Evolutionary conservation across 2,329 filamentous ascomycete genomes (phyloP).

Genomic region (Fulvia fulva): DNA sequence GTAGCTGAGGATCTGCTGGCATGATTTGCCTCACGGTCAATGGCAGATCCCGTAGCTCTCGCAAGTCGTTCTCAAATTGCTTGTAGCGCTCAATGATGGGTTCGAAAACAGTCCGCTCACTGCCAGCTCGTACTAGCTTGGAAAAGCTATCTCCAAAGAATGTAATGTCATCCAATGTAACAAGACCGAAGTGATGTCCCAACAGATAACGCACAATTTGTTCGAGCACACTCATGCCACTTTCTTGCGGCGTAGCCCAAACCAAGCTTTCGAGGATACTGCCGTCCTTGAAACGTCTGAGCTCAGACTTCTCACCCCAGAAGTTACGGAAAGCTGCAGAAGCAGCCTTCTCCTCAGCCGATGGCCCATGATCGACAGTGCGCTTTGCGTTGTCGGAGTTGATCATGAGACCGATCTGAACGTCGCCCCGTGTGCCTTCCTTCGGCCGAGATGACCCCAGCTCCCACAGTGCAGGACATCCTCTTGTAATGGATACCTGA

Average conservation of each 20-base stretch:
- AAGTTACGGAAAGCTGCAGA: slow-evolving; percentile 80
- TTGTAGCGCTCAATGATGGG: slow-evolving; percentile 66
- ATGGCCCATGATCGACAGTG: slow-evolving; percentile 80
- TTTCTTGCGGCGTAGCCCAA: slow-evolving; percentile 62
- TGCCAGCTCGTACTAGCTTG: slow-evolving; percentile 39
- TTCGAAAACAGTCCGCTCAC: slow-evolving; percentile 57
- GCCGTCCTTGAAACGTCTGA: slow-evolving; percentile 91
- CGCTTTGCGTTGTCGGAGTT: slow-evolving; percentile 69
- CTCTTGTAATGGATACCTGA: slow-evolving; percentile 52
- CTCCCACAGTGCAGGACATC: slow-evolving; percentile 32
- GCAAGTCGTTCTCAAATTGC: slow-evolving; percentile 70
- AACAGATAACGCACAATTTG: slow-evolving; percentile 75
- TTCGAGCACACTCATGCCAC: slow-evolving; percentile 62
- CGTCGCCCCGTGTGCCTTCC: slow-evolving; percentile 29
- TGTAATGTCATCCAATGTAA: slow-evolving; percentile 44
- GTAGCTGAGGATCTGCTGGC: slow-evolving; percentile 66
- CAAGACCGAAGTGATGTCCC: slow-evolving; percentile 61
- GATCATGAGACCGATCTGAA: slow-evolving; percentile 67
- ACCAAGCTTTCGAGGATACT: slow-evolving; percentile 89
- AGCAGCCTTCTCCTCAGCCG: slow-evolving; percentile 79
- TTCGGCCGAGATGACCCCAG: slow-evolving; percentile 30
- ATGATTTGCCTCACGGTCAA: slow-evolving; percentile 80
- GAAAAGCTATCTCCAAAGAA: slow-evolving; percentile 48
- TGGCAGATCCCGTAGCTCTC: slow-evolving; percentile 75
- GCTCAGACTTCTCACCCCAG: slow-evolving; percentile 90